Conservation (phyloP, 192 early-diverging fungal species). For the Coemansia javaensis region DNA sequence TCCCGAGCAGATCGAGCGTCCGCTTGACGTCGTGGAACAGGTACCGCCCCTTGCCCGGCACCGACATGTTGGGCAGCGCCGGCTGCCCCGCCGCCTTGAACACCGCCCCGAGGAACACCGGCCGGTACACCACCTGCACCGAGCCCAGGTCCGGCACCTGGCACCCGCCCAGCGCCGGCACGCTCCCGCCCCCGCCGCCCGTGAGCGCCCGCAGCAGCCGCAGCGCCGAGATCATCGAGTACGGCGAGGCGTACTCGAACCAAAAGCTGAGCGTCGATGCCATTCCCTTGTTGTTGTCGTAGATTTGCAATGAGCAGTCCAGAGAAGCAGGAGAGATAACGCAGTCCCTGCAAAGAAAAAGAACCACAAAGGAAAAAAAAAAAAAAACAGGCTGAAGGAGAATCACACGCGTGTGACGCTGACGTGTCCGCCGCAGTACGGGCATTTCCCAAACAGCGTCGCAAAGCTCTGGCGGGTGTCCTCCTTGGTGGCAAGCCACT, state of each 20-base stretch:
- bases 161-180: slow-evolving; percentile 8
- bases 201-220: slow-evolving; percentile 27
- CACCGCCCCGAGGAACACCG: slow-evolving; percentile 25
- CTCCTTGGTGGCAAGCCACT: slow-evolving; percentile 45
- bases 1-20: slow-evolving; percentile 13
- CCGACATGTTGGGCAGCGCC: slow-evolving; percentile 19
- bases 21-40: slow-evolving; percentile 43
- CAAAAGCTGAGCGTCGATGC: slow-evolving; percentile 31
- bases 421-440: slow-evolving; percentile 27
- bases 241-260: slow-evolving; percentile 50
- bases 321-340: not conserved
- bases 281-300: not conserved
- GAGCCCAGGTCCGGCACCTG: slow-evolving; percentile 10
- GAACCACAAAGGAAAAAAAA: not conserved
- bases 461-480: slow-evolving; percentile 43
- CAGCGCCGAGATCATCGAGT: slow-evolving; percentile 45
- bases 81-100: slow-evolving; percentile 27
- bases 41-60: slow-evolving; percentile 29
- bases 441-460: slow-evolving; percentile 45
- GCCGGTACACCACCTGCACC: slow-evolving; percentile 20
- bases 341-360: not conserved
- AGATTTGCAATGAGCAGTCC: too few species aligned
- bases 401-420: not conserved
- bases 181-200: not conserved
- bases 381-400: too few species aligned